Evolutionary conservation across 352 stramenopile genomes (phyloP), one percentile per base, ranked within the genome.

Genomic region (Plasmopara muralis): DNA sequence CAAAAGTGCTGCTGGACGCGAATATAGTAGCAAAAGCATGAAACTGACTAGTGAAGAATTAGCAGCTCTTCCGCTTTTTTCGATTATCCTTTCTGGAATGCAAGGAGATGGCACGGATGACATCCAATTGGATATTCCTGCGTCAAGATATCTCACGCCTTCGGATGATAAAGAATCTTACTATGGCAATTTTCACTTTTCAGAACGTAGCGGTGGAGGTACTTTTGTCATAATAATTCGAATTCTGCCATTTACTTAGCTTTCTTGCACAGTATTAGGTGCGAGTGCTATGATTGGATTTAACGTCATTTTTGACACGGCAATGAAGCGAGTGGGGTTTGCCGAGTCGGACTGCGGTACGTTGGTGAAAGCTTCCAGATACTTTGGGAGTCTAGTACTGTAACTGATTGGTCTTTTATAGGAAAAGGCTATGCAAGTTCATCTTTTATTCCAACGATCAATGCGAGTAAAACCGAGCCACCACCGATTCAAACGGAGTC

Each of bases 251-350:
- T n/a, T 15, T 10, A 29, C 50, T 41, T 43, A 46, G 31, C 13
- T 52, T 9, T 29, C 10, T 30, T 43, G 35, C 49, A 54, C 5
- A 91, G 83, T 94, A 14, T 60, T 94, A 33, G 83, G 83, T 14
- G 79, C 81, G 0, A 90, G 77, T 44, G 72, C 66, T 5, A 92
- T 94, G 83, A 45, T 91, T 20, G 83, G 83, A 2, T 84, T 85
- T 35, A 72, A 94, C 25, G 82, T 92, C n/a, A 83, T 94, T 15
- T 94, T 94, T 52, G 83, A 94, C 56, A 57, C 60, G 33, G 82
- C 89, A 46, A 76, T 74, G 53, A 72, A 83, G 6, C 76, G 79
- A n/a, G 50, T 94, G 4, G 83, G 79, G 10, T 94, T 94, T 69
- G 83, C 81, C 3, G 67, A 86, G 33, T 79, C 83, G 3, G 35